Base-by-base conservation (phyloP, 1,284 basidiomycete genomes). In the Heterobasidion parviporum region DNA sequence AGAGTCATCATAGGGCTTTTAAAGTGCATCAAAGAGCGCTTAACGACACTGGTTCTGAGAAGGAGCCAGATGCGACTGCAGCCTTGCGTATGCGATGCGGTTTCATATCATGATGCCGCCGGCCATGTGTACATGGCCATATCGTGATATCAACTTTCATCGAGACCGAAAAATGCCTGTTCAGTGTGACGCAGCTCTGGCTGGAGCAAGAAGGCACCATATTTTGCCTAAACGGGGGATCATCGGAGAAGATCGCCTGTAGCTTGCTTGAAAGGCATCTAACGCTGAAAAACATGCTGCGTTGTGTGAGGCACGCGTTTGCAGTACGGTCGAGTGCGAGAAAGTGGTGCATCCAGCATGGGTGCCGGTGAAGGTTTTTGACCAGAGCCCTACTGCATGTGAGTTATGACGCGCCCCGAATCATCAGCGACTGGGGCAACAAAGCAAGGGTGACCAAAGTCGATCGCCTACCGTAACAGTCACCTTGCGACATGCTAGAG, bases 11-110 rank as follows among this genome's bases (percentile, higher is more conserved):
- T 26, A 26, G 26, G 26, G 26, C 26, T 26, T 26, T 26, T 26
- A 26, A 26, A 26, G 5, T 26, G 5, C 26, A 26, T 26, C 26
- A 26, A 26, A 26, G 26, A 26, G 26, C 26, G 26, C 26, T 26
- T 26, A 26, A 26, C 26, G 5, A 26, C 26, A 18, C 8, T 26
- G 48, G 18, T 8, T 14, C 18, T 32, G 14, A 41, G 12, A 26
- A 15, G 45, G n/a, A 32, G 47, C 35, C 12, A 15, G 34, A 33
- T 15, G 43, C 20, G 16, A 46, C 33, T 15, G 47, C 26, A 36
- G 38, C 54, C 48, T 55, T 51, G 54, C 41, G 54, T 45, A 51
- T 32, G 49, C 46, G 49, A 55, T 34, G 50, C 48, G 14, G 45
- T 35, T 38, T 32, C 43, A 45, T 26, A 32, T 8, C 26, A 20